Evolutionary conservation across 1,284 basidiomycete genomes (phyloP), one percentile per base, ranked within the genome.

Genomic region (Ceratobasidium sp.): DNA sequence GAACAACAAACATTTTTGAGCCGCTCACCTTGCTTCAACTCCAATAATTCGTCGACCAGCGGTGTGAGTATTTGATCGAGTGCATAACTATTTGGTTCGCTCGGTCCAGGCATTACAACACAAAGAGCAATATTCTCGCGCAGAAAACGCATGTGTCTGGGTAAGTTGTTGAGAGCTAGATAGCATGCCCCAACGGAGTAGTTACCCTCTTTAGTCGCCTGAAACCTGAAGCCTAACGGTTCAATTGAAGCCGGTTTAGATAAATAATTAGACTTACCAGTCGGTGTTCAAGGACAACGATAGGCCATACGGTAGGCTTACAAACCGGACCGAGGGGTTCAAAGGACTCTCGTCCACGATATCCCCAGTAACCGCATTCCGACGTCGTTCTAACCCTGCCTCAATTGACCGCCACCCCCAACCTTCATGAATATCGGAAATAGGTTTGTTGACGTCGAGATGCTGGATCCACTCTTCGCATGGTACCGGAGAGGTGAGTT

Each of bases 21-120:
- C 32, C n/a, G 39, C 62, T 2, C 3, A 70, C 67, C 67, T 59
- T 48, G n/a, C 32, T 70, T 36, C 1, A 70, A 55, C 23, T 71
- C 41, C 26, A 18, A 26, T 3, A 58, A 43, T 3, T n/a, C 21
- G 1, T 53, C 57, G 6, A 71, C 28, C 23, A n/a, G n/a, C n/a
- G n/a, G n/a, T n/a, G n/a, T n/a, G n/a, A n/a, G n/a, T n/a, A n/a
- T n/a, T n/a, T n/a, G n/a, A n/a, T n/a, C n/a, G n/a, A n/a, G n/a
- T n/a, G n/a, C n/a, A n/a, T n/a, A n/a, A n/a, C n/a, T n/a, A n/a
- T n/a, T n/a, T n/a, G n/a, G n/a, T n/a, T n/a, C n/a, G n/a, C n/a
- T n/a, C n/a, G n/a, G n/a, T n/a, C n/a, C n/a, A n/a, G n/a, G n/a
- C n/a, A n/a, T n/a, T n/a, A n/a, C n/a, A n/a, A n/a, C n/a, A n/a